Evolutionary conservation across 139 green algal genomes (phyloP).

Genomic region (Coelastrella sp.): DNA sequence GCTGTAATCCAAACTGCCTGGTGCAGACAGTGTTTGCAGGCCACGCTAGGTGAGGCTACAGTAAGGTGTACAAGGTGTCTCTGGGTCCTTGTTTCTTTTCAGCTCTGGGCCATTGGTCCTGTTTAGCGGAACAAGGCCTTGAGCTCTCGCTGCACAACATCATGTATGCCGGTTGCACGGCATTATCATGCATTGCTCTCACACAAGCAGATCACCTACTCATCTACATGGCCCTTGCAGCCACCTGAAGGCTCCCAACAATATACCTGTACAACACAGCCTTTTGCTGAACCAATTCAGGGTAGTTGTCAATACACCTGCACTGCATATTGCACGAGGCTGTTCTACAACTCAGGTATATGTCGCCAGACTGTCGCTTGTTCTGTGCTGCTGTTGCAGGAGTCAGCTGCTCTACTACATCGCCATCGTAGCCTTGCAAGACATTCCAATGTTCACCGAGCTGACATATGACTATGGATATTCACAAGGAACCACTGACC

Average conservation of each 20-base stretch:
- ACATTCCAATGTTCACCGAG: constrained; percentile 26
- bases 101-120: not conserved
- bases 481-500: not conserved
- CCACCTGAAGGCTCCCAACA: not conserved
- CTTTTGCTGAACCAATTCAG: too few species aligned
- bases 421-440: constrained; percentile 9
- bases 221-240: too few species aligned
- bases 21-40: constrained; percentile 33
- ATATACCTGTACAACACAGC: too few species aligned
- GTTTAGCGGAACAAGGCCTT: too few species aligned
- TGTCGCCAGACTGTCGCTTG: not conserved
- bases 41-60: constrained; percentile 25
- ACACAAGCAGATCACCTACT: too few species aligned
- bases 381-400: constrained; percentile 23
- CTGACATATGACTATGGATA: constrained; percentile 39
- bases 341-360: too few species aligned
- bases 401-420: constrained; percentile 47
- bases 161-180: not conserved
- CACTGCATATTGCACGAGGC: too few species aligned
- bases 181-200: too few species aligned
- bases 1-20: constrained; percentile 85
- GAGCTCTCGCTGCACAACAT: not conserved
- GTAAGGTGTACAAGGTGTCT: too few species aligned
- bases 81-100: too few species aligned
- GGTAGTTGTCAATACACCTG: too few species aligned